A percentile compares a stretch with the other conserved stretches of the same genome.
Evolutionary conservation across 2,329 filamentous ascomycete species (phyloP).

Genomic region (Fusarium veterinarium): DNA sequence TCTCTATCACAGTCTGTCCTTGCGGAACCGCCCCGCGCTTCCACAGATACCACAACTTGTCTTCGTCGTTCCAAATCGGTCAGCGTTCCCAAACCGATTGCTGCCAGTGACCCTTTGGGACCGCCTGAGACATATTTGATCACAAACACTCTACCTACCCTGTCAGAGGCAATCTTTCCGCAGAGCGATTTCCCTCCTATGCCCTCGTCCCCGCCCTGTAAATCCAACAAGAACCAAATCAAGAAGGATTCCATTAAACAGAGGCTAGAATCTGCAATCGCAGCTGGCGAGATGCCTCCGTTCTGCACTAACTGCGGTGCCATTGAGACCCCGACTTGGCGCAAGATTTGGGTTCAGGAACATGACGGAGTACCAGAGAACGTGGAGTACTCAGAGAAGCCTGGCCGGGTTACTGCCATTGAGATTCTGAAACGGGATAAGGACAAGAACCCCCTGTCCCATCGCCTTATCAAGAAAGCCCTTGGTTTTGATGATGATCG

Average conservation of each 20-base stretch:
- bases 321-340: constrained; percentile 96
- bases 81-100: constrained; percentile 51
- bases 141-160: constrained; percentile 31
- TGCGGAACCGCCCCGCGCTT: constrained; percentile 31
- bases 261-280: constrained; percentile 71
- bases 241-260: constrained; percentile 72
- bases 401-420: constrained; percentile 79
- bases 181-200: constrained; percentile 56
- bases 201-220: constrained; percentile 57
- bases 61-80: constrained; percentile 54
- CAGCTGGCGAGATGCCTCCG: constrained; percentile 84
- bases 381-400: constrained; percentile 77
- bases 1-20: constrained; percentile 50
- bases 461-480: constrained; percentile 83
- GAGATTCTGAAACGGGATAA: constrained; percentile 73
- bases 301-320: constrained; percentile 94
- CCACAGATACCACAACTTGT: constrained; percentile 51
- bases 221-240: constrained; percentile 72
- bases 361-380: constrained; percentile 76
- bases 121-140: constrained; percentile 40
- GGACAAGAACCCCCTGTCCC: constrained; percentile 71
- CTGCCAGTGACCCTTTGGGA: constrained; percentile 61
- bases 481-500: constrained; percentile 72
- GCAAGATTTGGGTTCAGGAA: constrained; percentile 88
- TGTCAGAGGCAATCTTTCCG: constrained; percentile 55